These are phyloP conservation scores for Prinsepia uniflora DNA, from an alignment of 306 rosid species.

Conservation along the genomic window DNA sequence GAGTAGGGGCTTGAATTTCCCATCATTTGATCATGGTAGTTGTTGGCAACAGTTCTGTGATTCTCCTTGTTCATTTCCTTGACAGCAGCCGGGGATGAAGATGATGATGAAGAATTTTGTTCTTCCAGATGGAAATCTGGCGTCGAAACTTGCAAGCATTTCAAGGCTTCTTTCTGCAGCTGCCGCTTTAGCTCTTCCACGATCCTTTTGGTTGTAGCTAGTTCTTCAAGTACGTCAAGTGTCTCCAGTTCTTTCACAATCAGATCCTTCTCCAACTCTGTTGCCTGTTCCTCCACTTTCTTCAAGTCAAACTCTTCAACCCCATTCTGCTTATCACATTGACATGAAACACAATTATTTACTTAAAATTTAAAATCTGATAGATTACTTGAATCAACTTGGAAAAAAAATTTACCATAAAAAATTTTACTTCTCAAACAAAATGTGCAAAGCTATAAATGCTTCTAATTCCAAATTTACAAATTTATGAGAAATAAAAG, in stretches of 20 bases:
- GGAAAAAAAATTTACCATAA: no score
- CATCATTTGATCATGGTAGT: conserved; percentile 35
- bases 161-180: conserved; percentile 69
- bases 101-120: conserved; percentile 12
- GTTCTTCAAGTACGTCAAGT: conserved; percentile 89
- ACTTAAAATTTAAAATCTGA: neutral
- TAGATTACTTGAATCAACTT: no score
- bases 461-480: no score
- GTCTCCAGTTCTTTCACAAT: conserved; percentile 94
- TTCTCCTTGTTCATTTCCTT: conserved; percentile 57
- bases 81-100: conserved; percentile 7
- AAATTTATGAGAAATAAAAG: no score
- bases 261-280: conserved; percentile 91
- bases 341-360: neutral
- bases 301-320: conserved; percentile 70
- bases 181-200: conserved; percentile 81
- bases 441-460: no score
- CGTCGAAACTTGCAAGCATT: conserved; percentile 34
- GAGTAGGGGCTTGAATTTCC: conserved; percentile 43
- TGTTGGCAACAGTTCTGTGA: conserved; percentile 16
- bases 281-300: conserved; percentile 86
- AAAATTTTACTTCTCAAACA: no score
- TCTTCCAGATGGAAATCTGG: conserved; percentile 30
- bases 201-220: conserved; percentile 75
- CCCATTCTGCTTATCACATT: conserved; percentile 49